Percentiles rank a stretch among this genome's conserved stretches.
These are phyloP conservation scores for Saccharomycopsis fermentans DNA, from an alignment of 805 yeast genomes.

Conservation along the genomic window DNA sequence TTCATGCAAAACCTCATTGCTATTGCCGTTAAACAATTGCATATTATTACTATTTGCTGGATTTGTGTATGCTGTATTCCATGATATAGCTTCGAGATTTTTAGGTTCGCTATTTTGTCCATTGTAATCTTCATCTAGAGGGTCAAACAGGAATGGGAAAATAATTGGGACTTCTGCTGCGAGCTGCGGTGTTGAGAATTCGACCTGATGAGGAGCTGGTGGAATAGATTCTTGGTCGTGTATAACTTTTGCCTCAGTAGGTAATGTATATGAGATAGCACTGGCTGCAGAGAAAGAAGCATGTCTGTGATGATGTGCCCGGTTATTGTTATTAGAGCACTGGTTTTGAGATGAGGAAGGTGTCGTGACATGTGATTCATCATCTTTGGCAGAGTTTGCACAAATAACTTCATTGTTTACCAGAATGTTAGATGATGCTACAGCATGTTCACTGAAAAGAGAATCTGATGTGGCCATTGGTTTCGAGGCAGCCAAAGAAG, in stretches of 20 bases:
- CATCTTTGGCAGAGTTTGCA: background rate
- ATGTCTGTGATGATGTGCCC: slow-evolving; percentile 28
- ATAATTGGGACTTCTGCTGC: slow-evolving; percentile 27
- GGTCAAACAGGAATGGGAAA: background rate
- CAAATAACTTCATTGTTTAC: background rate
- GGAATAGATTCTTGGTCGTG: slow-evolving; percentile 20
- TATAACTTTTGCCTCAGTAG: slow-evolving; percentile 33
- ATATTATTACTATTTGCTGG: background rate
- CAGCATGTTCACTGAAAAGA: background rate
- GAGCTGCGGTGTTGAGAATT: slow-evolving; percentile 74
- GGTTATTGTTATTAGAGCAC: slow-evolving; percentile 7
- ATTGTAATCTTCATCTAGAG: background rate
- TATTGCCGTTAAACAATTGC: background rate
- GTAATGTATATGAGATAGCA: slow-evolving; percentile 47
- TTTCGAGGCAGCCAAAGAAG: no score
- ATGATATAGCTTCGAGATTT: background rate
- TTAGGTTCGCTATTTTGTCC: background rate
- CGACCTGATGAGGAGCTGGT: slow-evolving; percentile 59
- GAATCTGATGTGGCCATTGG: background rate
- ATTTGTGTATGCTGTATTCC: background rate
- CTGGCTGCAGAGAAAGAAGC: slow-evolving; percentile 59
- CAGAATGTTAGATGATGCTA: background rate
- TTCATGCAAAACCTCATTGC: background rate
- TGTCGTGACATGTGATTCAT: background rate
- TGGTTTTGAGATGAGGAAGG: slow-evolving; percentile 11